Evolutionary conservation across 768 basidiomycete genomes (phyloP), one percentile per base, ranked within the genome.

Genomic region (Leccinum obscurum): DNA sequence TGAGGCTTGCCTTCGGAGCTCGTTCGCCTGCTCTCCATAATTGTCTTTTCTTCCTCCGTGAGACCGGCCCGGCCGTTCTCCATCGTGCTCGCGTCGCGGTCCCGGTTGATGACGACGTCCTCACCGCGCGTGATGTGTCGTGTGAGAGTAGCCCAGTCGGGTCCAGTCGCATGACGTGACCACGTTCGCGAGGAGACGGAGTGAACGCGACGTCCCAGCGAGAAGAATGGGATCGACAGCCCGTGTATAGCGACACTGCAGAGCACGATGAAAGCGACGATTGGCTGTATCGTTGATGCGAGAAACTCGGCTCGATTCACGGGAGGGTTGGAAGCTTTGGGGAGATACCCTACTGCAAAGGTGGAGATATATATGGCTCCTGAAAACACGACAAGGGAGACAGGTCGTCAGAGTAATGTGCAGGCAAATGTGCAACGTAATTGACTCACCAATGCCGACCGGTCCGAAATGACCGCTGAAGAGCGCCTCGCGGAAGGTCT

Each of bases 401-500:
- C 32, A 9, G 24, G 57, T 4, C 9, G 39, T 58, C 55, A 60
- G 64, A 55, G 34, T 14, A 48, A 55, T 53, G 20, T 50, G 14
- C 39, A 39, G 22, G 26, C 24, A 6, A 17, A 6, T 28, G 35
- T 17, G 11, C 26, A 14, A 8, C 30, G 10, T 48, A 35, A 3
- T 24, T 4, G 41, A 68, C 81, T 64, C 60, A 82, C 89, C 89
- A 54, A 92, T 83, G 32, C 89, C 89, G 62, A 92, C 92, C 22
- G 92, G 91, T 13, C 94, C 96, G 72, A 98, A 99, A 77, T 98
- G 95, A 0, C 97, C 97, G 44, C 85, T 89, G 75, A 99, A 99
- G 4, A 95, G 64, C 0, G 97, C 96, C 75, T 99, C 97, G 50
- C 93, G 82, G 62, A 95, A 84, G 0, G 90, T 98, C 78, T 96